Percentiles rank a stretch among this genome's conserved stretches.
These are phyloP conservation scores for Fusarium stilboides DNA, from an alignment of 2,329 filamentous ascomycete genomes.

Conservation along the genomic window DNA sequence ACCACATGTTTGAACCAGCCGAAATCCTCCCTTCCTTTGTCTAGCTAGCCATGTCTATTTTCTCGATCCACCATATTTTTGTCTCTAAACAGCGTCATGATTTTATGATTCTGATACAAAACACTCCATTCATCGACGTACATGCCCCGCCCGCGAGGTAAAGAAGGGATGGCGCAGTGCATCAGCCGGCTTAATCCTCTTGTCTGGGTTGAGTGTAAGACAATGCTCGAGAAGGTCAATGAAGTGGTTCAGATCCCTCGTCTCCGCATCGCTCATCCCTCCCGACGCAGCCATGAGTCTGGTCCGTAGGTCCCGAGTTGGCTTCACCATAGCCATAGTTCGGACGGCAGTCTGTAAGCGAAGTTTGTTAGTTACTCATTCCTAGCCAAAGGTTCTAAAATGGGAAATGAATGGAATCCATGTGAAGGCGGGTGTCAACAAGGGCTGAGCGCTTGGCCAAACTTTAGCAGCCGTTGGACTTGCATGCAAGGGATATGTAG, in stretches of 20 bases:
- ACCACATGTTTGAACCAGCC: constrained; percentile 27
- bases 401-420: constrained; percentile 9
- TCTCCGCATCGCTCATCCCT: constrained; percentile 80
- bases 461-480: constrained; percentile 35
- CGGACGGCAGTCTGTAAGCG: constrained; percentile 73
- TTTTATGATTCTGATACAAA: constrained; percentile 17
- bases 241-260: constrained; percentile 85
- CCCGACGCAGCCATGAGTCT: constrained; percentile 82
- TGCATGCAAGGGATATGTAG: constrained; percentile 44
- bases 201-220: constrained; percentile 90
- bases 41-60: constrained; percentile 26
- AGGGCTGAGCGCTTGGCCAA: constrained; percentile 36
- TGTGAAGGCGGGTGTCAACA: constrained; percentile 25
- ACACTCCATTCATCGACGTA: constrained; percentile 42
- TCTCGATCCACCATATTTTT: constrained; percentile 14
- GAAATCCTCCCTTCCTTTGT: constrained; percentile 35
- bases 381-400: constrained; percentile 33
- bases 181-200: constrained; percentile 88
- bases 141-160: constrained; percentile 55
- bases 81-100: constrained; percentile 28
- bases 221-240: constrained; percentile 91
- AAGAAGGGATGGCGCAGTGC: constrained; percentile 94
- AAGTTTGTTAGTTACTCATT: constrained; percentile 40
- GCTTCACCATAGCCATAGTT: constrained; percentile 79
- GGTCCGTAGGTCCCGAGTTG: constrained; percentile 85